Conservation (phyloP, 129 eudicot genomes). For the Helichrysum umbraculigerum region DNA sequence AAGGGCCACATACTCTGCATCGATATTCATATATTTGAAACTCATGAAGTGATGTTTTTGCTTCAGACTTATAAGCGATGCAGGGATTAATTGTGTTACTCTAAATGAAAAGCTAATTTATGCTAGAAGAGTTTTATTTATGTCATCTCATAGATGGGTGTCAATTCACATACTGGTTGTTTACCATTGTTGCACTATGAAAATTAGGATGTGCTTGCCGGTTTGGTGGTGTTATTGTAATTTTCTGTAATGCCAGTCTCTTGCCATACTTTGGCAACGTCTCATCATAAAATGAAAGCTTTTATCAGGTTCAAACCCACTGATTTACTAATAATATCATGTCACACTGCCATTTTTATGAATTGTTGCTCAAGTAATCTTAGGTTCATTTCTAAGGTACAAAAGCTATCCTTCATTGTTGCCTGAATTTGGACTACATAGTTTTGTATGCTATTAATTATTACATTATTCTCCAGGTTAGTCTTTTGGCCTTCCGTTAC, state of each 20-base stretch:
- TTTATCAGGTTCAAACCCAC: slow-evolving; percentile 44
- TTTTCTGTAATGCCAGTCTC: slow-evolving; percentile 13
- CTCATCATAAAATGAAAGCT: slow-evolving; percentile 34
- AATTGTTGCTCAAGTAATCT: slow-evolving; percentile 42
- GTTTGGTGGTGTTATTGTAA: slow-evolving; percentile 18
- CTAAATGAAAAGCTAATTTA: neutral
- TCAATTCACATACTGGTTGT: slow-evolving; percentile 2
- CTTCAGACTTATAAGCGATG: slow-evolving; percentile 3
- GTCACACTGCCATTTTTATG: slow-evolving; percentile 30
- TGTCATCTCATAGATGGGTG: neutral
- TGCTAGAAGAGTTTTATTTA: slow-evolving; percentile 1
- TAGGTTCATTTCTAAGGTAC: slow-evolving; percentile 62
- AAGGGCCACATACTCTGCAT: slow-evolving; percentile 14
- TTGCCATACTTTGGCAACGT: slow-evolving; percentile 22
- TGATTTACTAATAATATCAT: slow-evolving; percentile 34
- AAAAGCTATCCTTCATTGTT: slow-evolving; percentile 37
- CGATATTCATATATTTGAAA: neutral
- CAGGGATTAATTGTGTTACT: neutral
- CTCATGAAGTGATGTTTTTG: neutral
- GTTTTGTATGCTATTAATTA: slow-evolving; percentile 35
- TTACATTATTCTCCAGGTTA: slow-evolving; percentile 62
- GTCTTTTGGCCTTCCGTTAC: slow-evolving; percentile 46
- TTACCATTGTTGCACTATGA: slow-evolving; percentile 5
- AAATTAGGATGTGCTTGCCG: slow-evolving; percentile 15
- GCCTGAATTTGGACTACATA: slow-evolving; percentile 38